Percentiles rank a stretch among this genome's conserved stretches.
Conservation (phyloP, 306 rosid species). For the Coriaria nepalensis region DNA sequence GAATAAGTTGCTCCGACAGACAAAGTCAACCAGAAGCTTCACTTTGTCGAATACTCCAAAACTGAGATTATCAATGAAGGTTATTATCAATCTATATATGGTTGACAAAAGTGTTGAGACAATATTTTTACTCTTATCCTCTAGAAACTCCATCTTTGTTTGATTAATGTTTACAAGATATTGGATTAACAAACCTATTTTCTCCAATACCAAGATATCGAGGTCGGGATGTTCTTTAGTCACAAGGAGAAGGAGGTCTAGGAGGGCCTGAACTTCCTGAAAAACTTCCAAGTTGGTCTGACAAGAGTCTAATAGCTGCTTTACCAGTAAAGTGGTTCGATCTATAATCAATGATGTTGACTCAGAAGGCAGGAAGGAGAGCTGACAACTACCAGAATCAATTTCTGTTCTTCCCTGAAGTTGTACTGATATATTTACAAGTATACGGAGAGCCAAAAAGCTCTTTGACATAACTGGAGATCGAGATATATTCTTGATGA, state of each 20-base stretch:
- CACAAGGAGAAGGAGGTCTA: conserved; percentile 30
- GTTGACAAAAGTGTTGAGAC: conserved; percentile 21
- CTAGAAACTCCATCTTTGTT: conserved; percentile 8
- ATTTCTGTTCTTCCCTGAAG: conserved; percentile 8
- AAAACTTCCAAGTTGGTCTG: conserved; percentile 17
- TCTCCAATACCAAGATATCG: conserved; percentile 28
- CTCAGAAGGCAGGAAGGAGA: conserved; percentile 23
- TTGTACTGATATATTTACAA: conserved; percentile 29
- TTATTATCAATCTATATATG: conserved; percentile 31
- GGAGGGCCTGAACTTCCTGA: conserved; percentile 18
- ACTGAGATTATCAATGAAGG: conserved; percentile 30
- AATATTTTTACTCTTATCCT: conserved; percentile 11
- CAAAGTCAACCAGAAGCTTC: conserved; percentile 30
- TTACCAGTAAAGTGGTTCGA: conserved; percentile 26
- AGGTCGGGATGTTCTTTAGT: conserved; percentile 21
- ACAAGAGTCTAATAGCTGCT: conserved; percentile 16
- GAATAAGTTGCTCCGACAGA: conserved; percentile 31
- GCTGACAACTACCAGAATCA: conserved; percentile 14
- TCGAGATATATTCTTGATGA: conserved; percentile 19
- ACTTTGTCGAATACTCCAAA: conserved; percentile 19
- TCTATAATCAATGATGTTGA: conserved; percentile 31
- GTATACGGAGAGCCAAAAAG: conserved; percentile 20
- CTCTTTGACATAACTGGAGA: conserved; percentile 18
- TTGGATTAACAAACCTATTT: conserved; percentile 17
- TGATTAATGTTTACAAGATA: conserved; percentile 17